Evolutionary conservation across 2,329 filamentous ascomycete species (phyloP).

Genomic region (Alternaria alternata): DNA sequence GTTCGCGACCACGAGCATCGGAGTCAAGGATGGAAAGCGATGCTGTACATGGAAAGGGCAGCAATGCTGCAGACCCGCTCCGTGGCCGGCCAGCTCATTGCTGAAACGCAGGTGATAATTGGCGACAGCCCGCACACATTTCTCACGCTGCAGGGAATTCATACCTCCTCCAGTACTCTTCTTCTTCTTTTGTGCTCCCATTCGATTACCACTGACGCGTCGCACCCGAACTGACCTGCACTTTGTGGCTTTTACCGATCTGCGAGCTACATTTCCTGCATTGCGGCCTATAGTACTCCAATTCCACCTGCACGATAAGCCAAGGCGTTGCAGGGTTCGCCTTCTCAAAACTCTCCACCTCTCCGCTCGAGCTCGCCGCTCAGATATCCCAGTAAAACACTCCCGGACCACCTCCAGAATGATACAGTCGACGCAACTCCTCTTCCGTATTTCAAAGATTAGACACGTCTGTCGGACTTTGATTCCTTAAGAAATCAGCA

Average conservation of each 20-base stretch:
- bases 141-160: slow-evolving; percentile 42
- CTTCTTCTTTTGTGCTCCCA: slow-evolving; percentile 36
- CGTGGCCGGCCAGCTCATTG: slow-evolving; percentile 46
- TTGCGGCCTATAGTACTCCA: slow-evolving; percentile 49
- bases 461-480: slow-evolving; percentile 43
- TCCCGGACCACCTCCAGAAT: slow-evolving; percentile 49
- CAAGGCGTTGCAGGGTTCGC: slow-evolving; percentile 50
- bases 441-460: slow-evolving; percentile 43
- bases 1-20: slow-evolving; percentile 45
- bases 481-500: slow-evolving; percentile 42
- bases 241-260: slow-evolving; percentile 46
- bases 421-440: slow-evolving; percentile 51
- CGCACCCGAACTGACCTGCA: slow-evolving; percentile 40
- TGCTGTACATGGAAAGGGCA: slow-evolving; percentile 43
- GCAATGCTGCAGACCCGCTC: slow-evolving; percentile 48
- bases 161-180: slow-evolving; percentile 42
- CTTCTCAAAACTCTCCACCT: slow-evolving; percentile 49
- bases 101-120: slow-evolving; percentile 50
- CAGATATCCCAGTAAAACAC: slow-evolving; percentile 42
- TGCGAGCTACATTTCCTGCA: slow-evolving; percentile 49
- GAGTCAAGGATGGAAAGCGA: slow-evolving; percentile 43
- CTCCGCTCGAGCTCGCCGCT: slow-evolving; percentile 45
- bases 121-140: slow-evolving; percentile 42
- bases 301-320: slow-evolving; percentile 50
- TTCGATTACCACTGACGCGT: slow-evolving; percentile 42